Percentiles rank a stretch among this genome's conserved stretches.
Conservation (phyloP, 2,329 filamentous ascomycete species). For the Colletotrichum sp. region DNA sequence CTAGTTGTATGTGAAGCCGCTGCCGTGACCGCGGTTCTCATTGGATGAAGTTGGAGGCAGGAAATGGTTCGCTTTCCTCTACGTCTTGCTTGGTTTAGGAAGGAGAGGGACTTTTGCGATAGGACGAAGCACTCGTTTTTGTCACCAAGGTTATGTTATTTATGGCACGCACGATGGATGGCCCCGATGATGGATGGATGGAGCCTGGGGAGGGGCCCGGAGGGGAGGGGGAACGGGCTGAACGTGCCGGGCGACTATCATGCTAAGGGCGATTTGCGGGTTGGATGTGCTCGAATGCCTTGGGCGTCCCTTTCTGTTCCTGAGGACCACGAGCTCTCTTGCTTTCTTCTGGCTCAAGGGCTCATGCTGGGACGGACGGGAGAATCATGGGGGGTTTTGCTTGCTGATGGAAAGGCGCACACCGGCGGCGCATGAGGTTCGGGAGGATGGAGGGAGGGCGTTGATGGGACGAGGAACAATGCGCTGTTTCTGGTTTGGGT, state of each 20-base stretch:
- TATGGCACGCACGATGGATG: not conserved
- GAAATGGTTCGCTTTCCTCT: not conserved
- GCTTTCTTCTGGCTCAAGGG: not conserved
- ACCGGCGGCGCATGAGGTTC: constrained; percentile 12
- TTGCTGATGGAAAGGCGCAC: not conserved
- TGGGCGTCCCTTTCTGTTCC: not conserved
- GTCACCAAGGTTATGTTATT: not conserved
- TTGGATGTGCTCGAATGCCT: not conserved
- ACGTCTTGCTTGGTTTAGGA: not conserved
- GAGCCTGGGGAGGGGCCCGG: not conserved
- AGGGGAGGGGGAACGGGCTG: constrained; percentile 6
- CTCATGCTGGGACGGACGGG: not conserved
- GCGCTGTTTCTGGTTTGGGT: constrained; percentile 20
- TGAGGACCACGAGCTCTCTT: not conserved
- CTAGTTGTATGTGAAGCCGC: not conserved
- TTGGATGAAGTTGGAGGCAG: not conserved
- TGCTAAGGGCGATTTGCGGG: not conserved
- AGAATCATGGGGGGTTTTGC: not conserved
- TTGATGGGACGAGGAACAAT: constrained; percentile 20
- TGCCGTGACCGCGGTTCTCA: not conserved
- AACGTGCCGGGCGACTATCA: constrained; percentile 1
- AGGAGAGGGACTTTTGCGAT: not conserved
- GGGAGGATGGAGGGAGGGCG: not conserved
- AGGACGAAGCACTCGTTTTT: not conserved
- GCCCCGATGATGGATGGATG: not conserved